Evolutionary conservation across 192 early-diverging fungal genomes (phyloP), one percentile per base, ranked within the genome.

Genomic region (Mortierella claussenii): DNA sequence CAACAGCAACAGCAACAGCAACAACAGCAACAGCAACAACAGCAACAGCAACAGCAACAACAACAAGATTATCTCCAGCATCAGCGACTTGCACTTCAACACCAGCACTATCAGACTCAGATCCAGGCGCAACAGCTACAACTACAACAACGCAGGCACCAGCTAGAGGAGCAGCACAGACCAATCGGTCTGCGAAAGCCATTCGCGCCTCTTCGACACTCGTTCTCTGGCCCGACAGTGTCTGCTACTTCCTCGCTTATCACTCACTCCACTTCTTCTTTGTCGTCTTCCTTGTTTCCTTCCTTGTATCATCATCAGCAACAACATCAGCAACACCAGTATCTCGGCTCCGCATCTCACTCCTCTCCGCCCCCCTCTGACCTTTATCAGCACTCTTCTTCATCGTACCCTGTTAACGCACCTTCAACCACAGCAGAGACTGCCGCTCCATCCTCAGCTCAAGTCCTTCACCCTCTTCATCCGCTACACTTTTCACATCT

Each of bases 121-220:
- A 33, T 60, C 63, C 70, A 75, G 32, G 21, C 57, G 18, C 62
- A 75, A 34, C 62, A 42, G 20, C 44, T 75, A 9, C 63, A 57
- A 33, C 17, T 52, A 17, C 60, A 74, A 27, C 61, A 69, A 23
- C 65, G 55, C 8, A 57, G 46, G 30, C 50, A 56, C 40, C 50
- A 46, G 21, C 17, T 33, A 2, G 37, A 46, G 30, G 42, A 65
- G 24, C 51, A 34, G 30, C 20, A 32, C 21, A 50, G 40, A 2
- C 57, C 57, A 46, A 36, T 52, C 23, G 47, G 60, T n/a, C 55
- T 58, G 45, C 55, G 55, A 28, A 18, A 60, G 24, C 17, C 6
- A 8, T 65, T 60, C 20, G 45, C 33, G 11, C 59, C 59, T 24
- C 31, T 18, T 21, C 24, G 59, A 21, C 46, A 60, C 32, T 48